These are phyloP conservation scores for Mucor lusitanicus DNA, from an alignment of 371 early-diverging fungal genomes.

Conservation along the genomic window DNA sequence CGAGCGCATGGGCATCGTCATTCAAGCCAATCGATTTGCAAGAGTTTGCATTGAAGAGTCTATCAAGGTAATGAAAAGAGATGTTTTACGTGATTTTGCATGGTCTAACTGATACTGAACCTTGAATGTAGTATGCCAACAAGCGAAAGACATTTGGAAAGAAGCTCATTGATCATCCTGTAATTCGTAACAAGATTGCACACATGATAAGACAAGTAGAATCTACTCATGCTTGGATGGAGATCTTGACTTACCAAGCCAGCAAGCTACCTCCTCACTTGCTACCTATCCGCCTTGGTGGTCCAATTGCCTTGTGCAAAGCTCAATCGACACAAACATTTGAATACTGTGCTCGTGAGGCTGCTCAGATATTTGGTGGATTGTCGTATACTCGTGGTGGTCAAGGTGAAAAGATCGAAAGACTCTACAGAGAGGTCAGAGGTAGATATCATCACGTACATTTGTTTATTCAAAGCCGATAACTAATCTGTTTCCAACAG, in stretches of 20 bases:
- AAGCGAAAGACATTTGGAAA: conserved; percentile 88
- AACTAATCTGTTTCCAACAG: conserved; percentile 14
- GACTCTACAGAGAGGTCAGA: conserved; percentile 82
- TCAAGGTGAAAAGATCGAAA: conserved; percentile 87
- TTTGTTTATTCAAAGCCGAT: neutral
- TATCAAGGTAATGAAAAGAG: conserved; percentile 44
- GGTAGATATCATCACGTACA: too few relatives aligned
- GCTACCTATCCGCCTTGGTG: conserved; percentile 74
- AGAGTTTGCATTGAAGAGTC: conserved; percentile 86
- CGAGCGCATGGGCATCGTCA: conserved; percentile 76
- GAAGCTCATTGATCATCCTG: conserved; percentile 72
- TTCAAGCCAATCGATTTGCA: conserved; percentile 82
- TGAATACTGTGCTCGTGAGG: conserved; percentile 89
- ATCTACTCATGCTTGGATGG: conserved; percentile 88
- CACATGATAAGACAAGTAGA: conserved; percentile 87
- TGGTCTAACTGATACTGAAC: too few relatives aligned
- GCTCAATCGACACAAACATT: conserved; percentile 86
- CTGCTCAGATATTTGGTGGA: conserved; percentile 93
- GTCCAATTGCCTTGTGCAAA: conserved; percentile 87
- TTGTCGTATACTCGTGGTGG: conserved; percentile 83
- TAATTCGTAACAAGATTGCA: conserved; percentile 71
- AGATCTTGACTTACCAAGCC: conserved; percentile 69
- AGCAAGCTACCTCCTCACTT: conserved; percentile 65
- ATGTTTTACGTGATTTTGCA: too few relatives aligned
- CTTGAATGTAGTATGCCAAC: conserved; percentile 64